phyloP scores from a whole-genome alignment of 2,329 filamentous ascomycete species.

The Myriosclerotinia duriaeana region DNA sequence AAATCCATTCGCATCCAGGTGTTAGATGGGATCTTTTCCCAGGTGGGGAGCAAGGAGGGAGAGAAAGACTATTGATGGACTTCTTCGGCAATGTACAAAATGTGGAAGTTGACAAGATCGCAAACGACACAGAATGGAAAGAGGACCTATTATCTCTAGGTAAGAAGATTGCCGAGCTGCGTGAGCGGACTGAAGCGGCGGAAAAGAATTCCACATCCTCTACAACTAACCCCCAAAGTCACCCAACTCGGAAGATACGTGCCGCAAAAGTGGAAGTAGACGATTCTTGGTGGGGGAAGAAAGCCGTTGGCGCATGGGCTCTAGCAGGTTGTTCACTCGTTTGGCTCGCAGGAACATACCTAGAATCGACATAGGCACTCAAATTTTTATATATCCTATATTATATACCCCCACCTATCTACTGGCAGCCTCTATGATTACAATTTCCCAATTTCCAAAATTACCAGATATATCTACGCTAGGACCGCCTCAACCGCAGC shows the following conservation, averaged over 20 bases:
- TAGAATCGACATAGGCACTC: constrained; percentile 40
- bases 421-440: background rate
- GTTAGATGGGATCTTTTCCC: constrained; percentile 94
- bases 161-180: constrained; percentile 59
- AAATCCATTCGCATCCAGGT: constrained; percentile 91
- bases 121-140: constrained; percentile 55
- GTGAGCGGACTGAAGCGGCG: constrained; percentile 41
- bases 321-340: constrained; percentile 60
- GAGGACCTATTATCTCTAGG: constrained; percentile 79
- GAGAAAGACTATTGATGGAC: constrained; percentile 83
- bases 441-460: background rate
- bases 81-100: constrained; percentile 99
- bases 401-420: background rate
- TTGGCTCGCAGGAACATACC: constrained; percentile 57
- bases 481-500: constrained; percentile 18
- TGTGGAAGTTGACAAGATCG: constrained; percentile 71
- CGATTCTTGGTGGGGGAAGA: constrained; percentile 67
- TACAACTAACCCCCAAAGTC: constrained; percentile 26
- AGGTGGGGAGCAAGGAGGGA: constrained; percentile 74
- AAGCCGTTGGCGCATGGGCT: constrained; percentile 59
- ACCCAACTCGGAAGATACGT: constrained; percentile 43
- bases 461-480: background rate
- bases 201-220: constrained; percentile 35
- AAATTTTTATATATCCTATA: background rate
- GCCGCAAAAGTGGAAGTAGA: constrained; percentile 63